Base-by-base conservation (phyloP, 495 filamentous ascomycete genomes). In the Lentithecium fluviatile region DNA sequence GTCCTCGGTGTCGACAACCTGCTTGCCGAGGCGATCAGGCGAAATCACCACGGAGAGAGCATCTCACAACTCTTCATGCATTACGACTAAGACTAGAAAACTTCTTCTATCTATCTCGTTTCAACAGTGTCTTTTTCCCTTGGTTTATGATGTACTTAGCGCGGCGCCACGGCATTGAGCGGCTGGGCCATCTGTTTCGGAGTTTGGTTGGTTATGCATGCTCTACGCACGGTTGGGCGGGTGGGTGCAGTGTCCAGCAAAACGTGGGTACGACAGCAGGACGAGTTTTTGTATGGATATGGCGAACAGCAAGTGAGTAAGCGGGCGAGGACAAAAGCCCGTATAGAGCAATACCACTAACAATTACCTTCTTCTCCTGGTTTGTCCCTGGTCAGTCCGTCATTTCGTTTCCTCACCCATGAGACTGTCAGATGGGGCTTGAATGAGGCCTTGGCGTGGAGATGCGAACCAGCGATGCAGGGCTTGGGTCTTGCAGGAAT, bases 11-110 rank as follows among this genome's bases (percentile, higher is more conserved):
- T 98, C 25, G 94, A 90, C 43, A 88, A 84, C 68, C 79, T 98
- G 60, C 77, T 98, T 29, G 80, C 90, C 11, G 94, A 98, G 75
- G 92, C 92, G 46, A 97, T 98, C 65, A 80, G 94, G 70, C 83
- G 94, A 69, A 97, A 97, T 73, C 92, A 97, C 70, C 91, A 96
- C 73, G 94, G 87, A 66, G 81, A 84, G 78, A 83, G 80, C 51
- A 77, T 77, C 49, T 70, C 61, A 43, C 65, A 69, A 59, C 68
- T 83, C 74, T 74, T 69, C 73, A 68, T 70, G 50, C 69, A 73
- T 56, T 69, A 56, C 37, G 67, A 72, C 56, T 74, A 56, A 43
- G 40, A 13, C 6, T 15, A 5, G 13, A 13, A 43, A n/a, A 43
- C 15, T 20, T 15, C 6, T 43, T 43, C 15, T 43, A 40, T 23